Conservation (phyloP, 352 stramenopile genomes). For the Aphanomyces euteiches region DNA sequence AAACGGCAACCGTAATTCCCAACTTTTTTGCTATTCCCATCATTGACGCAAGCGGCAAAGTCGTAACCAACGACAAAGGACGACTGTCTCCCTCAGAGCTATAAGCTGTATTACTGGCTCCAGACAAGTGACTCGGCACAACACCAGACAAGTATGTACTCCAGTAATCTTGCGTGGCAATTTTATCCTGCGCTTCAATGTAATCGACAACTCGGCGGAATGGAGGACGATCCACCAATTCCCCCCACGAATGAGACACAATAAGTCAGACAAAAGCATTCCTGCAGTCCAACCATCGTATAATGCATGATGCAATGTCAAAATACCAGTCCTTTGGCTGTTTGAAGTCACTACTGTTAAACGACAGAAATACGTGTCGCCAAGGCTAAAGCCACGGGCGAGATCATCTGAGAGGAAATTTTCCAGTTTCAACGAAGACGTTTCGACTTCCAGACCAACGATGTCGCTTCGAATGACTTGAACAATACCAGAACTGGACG, state of each 20-base stretch:
- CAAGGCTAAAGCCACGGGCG: not conserved
- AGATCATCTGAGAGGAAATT: not conserved
- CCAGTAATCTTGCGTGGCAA: not conserved
- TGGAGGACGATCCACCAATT: not conserved
- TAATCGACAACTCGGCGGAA: conserved; percentile 7
- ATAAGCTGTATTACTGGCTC: not conserved
- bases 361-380: not conserved
- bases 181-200: not conserved
- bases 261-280: not conserved
- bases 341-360: not conserved
- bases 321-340: too few species aligned
- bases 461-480: not conserved
- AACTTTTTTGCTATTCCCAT: not conserved
- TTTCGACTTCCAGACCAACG: not conserved
- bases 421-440: not conserved
- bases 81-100: too few species aligned
- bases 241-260: not conserved
- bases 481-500: not conserved
- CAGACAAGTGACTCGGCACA: not conserved
- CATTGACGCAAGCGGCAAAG: not conserved
- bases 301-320: conserved; percentile 11
- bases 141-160: not conserved
- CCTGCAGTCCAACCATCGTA: not conserved
- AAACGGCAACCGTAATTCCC: not conserved
- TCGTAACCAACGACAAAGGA: not conserved